A percentile compares a stretch with the other conserved stretches of the same genome.
Evolutionary conservation across 2,329 filamentous ascomycete genomes (phyloP).

Genomic region (Colletotrichum gloeosporioides): DNA sequence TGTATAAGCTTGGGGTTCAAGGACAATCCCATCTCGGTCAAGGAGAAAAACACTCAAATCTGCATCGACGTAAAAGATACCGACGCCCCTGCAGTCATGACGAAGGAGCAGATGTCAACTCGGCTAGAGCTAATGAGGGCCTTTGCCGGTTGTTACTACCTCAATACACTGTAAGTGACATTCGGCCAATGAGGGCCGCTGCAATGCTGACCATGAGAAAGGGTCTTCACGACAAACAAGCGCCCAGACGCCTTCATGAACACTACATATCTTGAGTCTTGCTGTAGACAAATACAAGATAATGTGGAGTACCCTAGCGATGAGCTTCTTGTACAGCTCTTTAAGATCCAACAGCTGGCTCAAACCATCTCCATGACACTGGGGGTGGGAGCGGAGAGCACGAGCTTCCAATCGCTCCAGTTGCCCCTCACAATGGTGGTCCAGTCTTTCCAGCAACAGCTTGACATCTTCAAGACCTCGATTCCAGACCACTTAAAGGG

Average conservation of each 20-base stretch:
- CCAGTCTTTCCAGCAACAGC: constrained; percentile 47
- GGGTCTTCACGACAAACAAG: constrained; percentile 51
- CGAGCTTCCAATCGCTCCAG: constrained; percentile 34
- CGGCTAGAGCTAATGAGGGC: constrained; percentile 51
- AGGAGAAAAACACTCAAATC: constrained; percentile 10
- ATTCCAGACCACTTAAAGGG: constrained; percentile 38
- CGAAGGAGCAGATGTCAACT: constrained; percentile 27
- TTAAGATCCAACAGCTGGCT: constrained; percentile 52
- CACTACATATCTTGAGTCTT: constrained; percentile 47
- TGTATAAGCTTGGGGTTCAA: constrained; percentile 45
- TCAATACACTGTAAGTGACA: constrained; percentile 50
- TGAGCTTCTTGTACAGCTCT: constrained; percentile 47
- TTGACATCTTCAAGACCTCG: constrained; percentile 42
- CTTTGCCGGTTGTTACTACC: constrained; percentile 54
- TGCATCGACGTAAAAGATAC: background rate
- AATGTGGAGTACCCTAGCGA: constrained; percentile 49
- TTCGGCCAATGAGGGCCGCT: background rate
- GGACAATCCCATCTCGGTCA: constrained; percentile 28
- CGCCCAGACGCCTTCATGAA: constrained; percentile 54
- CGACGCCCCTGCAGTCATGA: background rate
- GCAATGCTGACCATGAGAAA: constrained; percentile 14
- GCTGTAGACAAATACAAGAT: constrained; percentile 46
- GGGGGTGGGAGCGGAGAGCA: constrained; percentile 28
- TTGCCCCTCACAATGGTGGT: constrained; percentile 47
- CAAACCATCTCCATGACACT: constrained; percentile 52